Evolutionary conservation across 1,139 yeast species (phyloP), one percentile per base, ranked within the genome.

Genomic region (Blastobotrys niveus): DNA sequence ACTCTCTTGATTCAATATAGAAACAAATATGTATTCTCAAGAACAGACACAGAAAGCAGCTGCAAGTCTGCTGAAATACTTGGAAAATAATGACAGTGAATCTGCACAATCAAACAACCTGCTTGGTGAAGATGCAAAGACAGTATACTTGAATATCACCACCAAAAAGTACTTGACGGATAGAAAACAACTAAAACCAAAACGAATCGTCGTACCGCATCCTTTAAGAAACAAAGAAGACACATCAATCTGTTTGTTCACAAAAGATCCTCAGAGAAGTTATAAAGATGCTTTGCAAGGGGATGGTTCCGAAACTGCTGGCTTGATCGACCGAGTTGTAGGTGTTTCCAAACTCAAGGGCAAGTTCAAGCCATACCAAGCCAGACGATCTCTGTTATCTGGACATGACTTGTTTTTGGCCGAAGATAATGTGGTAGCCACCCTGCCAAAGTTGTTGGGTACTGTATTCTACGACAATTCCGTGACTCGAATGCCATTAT

Each of bases 381-480:
- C 72, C 22, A 61, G 68, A 40, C 58, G 74, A 18, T 62, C 58
- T 40, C 62, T 70, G 34, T 52, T 60, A 10, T 56, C 59, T 25
- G 61, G 60, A 36, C 63, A 64, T 49, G 95, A 89, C 58, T 56
- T 88, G 50, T 86, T 91, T 62, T 63, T 91, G 42, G 80, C 86
- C 40, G 97, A 91, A 65, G 95, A 88, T 55, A 80, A 83, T 33
- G 72, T 89, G 40, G 72, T 87, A 46, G 80, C 88, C 42, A 71
- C 85, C 50, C 73, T 89, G 68, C 98, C 98, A 44, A 79, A 81
- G 53, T 67, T 83, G 36, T 70, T 91, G 52, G 96, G 96, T 42
- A 86, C 86, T 66, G 72, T 77, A 3, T 91, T 88, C 61, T 84
- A 81, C 63, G 70, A 71, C 49, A 70, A 72, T 46, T 63, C 68